These are phyloP conservation scores for Leccinum imitatum DNA, from an alignment of 768 basidiomycete species.

Conservation along the genomic window DNA sequence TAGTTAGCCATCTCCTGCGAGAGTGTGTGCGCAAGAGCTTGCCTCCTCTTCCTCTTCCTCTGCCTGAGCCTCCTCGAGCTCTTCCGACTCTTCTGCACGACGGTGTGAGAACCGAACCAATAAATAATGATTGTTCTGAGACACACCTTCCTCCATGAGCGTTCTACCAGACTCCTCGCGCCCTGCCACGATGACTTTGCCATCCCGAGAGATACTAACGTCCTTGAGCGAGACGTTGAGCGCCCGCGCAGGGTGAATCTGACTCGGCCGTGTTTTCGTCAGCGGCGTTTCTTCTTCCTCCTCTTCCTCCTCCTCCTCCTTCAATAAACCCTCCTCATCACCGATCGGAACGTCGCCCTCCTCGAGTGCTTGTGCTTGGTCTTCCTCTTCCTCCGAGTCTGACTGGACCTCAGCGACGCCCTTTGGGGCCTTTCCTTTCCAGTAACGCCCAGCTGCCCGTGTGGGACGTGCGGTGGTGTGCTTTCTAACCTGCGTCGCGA, in stretches of 20 bases:
- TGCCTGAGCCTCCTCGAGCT: slow-evolving; percentile 44
- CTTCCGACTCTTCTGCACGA: slow-evolving; percentile 26
- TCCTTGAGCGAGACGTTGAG: slow-evolving; percentile 79
- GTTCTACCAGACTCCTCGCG: slow-evolving; percentile 79
- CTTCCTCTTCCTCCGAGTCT: slow-evolving; percentile 66
- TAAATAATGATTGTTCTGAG: slow-evolving; percentile 21
- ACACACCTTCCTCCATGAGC: slow-evolving; percentile 50
- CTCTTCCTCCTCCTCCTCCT: slow-evolving; percentile 39
- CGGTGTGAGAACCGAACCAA: slow-evolving; percentile 4
- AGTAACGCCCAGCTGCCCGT: slow-evolving; percentile 82
- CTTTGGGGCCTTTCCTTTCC: slow-evolving; percentile 88
- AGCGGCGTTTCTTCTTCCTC: slow-evolving; percentile 47
- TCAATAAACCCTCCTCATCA: slow-evolving; percentile 53
- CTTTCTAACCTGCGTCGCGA: slow-evolving; percentile 49
- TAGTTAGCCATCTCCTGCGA: slow-evolving; percentile 16
- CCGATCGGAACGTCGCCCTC: slow-evolving; percentile 62
- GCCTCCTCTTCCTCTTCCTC: slow-evolving; percentile 40
- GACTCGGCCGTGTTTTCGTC: slow-evolving; percentile 38
- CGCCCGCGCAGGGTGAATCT: slow-evolving; percentile 41
- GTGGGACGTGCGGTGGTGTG: slow-evolving; percentile 76
- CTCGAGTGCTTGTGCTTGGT: slow-evolving; percentile 39
- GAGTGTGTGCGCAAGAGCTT: slow-evolving; percentile 16
- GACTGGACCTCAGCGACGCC: slow-evolving; percentile 58
- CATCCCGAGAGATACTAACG: slow-evolving; percentile 78
- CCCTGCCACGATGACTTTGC: slow-evolving; percentile 78